Percentiles rank a stretch among this genome's conserved stretches.
Conservation (phyloP, 805 yeast genomes). For the Cyberlindnera mrakii region DNA sequence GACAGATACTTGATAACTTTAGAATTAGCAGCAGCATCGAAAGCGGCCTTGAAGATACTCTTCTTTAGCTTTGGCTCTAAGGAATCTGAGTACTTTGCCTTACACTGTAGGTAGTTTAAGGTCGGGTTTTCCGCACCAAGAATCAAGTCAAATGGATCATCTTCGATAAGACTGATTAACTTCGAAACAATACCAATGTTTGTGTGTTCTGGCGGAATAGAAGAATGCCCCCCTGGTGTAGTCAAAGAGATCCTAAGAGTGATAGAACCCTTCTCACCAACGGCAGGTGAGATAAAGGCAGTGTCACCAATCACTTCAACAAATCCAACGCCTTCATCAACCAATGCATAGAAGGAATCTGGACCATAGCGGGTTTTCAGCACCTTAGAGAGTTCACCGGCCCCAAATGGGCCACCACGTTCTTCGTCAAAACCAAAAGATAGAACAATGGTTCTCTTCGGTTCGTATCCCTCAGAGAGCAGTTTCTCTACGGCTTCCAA, state of each 20-base stretch:
- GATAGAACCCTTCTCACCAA: conserved; percentile 59
- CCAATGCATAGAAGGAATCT: conserved; percentile 49
- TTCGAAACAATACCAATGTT: conserved; percentile 65
- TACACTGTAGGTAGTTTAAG: conserved; percentile 49
- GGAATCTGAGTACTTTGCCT: conserved; percentile 40
- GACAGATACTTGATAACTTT: conserved; percentile 32
- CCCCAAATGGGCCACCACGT: conserved; percentile 58
- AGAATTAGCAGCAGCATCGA: conserved; percentile 30
- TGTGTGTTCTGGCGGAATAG: conserved; percentile 68
- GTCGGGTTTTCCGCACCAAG: conserved; percentile 50
- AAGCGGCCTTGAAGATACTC: conserved; percentile 31
- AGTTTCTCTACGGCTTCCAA: conserved; percentile 54
- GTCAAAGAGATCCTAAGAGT: conserved; percentile 44
- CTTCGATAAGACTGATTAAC: conserved; percentile 47
- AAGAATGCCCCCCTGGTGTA: conserved; percentile 72
- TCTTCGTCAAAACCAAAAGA: conserved; percentile 80
- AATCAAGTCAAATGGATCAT: conserved; percentile 41
- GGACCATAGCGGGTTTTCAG: conserved; percentile 49
- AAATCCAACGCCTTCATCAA: conserved; percentile 53
- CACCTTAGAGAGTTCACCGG: conserved; percentile 37
- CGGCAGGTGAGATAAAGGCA: conserved; percentile 48
- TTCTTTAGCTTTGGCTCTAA: conserved; percentile 13
- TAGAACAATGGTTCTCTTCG: conserved; percentile 51
- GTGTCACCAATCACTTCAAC: conserved; percentile 21
- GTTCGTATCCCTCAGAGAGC: conserved; percentile 39